Evolutionary conservation across 345 rosid genomes (phyloP).

Genomic region (Laguncularia racemosa): DNA sequence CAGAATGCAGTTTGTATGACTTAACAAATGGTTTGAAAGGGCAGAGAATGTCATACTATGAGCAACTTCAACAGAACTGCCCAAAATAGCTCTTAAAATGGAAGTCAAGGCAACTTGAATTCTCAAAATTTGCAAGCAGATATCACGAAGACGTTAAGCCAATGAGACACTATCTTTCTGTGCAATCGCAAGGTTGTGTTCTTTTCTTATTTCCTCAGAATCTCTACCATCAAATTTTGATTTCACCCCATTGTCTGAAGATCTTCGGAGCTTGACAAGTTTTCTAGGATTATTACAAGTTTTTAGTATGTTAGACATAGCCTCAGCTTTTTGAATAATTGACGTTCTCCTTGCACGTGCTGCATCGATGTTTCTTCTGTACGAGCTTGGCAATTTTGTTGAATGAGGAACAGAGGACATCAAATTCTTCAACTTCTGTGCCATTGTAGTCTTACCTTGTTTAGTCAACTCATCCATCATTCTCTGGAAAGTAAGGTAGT

Average conservation of each 20-base stretch:
- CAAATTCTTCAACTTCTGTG: constrained; percentile 33
- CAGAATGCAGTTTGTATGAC: too few species aligned
- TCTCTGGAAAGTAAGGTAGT: constrained; percentile 63
- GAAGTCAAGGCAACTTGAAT: too few species aligned
- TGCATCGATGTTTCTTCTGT: constrained; percentile 19
- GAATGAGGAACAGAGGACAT: constrained; percentile 69
- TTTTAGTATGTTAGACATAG: constrained; percentile 68
- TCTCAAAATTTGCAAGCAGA: too few species aligned
- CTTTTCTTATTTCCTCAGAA: constrained; percentile 5
- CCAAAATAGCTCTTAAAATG: too few species aligned
- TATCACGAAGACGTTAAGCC: too few species aligned
- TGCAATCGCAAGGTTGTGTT: not conserved
- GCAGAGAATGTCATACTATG: too few species aligned
- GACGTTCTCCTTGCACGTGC: constrained; percentile 41
- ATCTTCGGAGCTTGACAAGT: constrained; percentile 40
- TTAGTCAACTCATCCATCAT: constrained; percentile 49
- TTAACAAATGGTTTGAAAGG: too few species aligned
- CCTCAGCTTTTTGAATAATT: constrained; percentile 62
- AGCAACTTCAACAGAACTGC: too few species aligned
- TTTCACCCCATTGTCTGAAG: constrained; percentile 14
- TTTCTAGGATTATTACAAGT: constrained; percentile 59
- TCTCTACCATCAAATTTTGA: constrained; percentile 22
- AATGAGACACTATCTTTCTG: too few species aligned
- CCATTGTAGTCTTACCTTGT: constrained; percentile 51
- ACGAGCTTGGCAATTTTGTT: constrained; percentile 47